Evolutionary conservation across 2,329 filamentous ascomycete genomes (phyloP).

Genomic region (Dothideomycetes sp.): DNA sequence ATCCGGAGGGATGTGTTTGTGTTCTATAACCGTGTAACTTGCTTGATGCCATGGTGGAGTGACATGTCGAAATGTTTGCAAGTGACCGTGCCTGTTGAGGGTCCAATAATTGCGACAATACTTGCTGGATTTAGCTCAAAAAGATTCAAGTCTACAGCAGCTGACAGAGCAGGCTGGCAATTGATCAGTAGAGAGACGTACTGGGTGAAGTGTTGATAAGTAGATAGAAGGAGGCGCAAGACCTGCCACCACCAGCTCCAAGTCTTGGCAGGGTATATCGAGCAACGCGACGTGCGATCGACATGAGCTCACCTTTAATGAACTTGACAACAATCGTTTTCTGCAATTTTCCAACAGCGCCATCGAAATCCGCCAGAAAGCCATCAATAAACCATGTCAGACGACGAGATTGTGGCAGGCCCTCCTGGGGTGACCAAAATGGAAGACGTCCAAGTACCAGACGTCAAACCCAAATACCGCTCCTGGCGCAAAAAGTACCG

Average conservation of each 20-base stretch:
- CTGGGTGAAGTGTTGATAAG: too few species aligned
- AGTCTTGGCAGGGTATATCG: slow-evolving; percentile 11
- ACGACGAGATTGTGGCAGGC: slow-evolving; percentile 13
- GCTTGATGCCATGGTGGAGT: too few species aligned
- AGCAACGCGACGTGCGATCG: background rate
- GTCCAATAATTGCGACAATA: too few species aligned
- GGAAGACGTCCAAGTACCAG: background rate
- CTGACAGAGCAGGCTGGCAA: too few species aligned
- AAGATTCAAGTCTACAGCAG: too few species aligned
- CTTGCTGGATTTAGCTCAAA: too few species aligned
- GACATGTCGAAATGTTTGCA: too few species aligned
- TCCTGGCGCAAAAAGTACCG: slow-evolving; percentile 71
- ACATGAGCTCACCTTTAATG: background rate
- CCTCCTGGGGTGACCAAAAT: slow-evolving; percentile 2
- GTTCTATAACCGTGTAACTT: too few species aligned
- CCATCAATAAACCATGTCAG: slow-evolving; percentile 11
- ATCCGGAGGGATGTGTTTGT: too few species aligned
- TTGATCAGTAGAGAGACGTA: too few species aligned
- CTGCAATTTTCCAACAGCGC: background rate
- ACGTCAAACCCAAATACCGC: slow-evolving; percentile 27
- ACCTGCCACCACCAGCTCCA: background rate
- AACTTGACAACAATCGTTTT: background rate
- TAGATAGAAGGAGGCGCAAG: too few species aligned
- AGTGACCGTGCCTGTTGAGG: too few species aligned
- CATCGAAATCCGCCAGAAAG: background rate